phyloP scores from a whole-genome alignment of 2,329 filamentous ascomycete genomes.

The Diaporthe sp. region DNA sequence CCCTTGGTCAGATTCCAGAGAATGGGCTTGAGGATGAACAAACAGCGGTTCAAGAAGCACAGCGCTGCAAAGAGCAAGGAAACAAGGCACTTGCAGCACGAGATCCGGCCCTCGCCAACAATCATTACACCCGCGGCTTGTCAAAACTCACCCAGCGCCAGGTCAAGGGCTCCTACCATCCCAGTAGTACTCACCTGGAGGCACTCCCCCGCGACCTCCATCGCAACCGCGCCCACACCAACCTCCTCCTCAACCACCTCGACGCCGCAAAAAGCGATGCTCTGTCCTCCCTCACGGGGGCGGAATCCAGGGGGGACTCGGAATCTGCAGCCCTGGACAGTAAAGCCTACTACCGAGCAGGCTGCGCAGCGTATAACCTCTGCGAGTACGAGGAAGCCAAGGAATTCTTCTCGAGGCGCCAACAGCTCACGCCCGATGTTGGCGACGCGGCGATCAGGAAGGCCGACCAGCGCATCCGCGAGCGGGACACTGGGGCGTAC shows the following conservation, averaged over 20 bases:
- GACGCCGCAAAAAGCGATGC: not conserved
- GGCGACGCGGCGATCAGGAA: not conserved
- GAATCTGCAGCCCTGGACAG: not conserved
- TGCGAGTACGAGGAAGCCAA: not conserved
- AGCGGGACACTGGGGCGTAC: not conserved
- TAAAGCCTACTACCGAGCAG: slow-evolving; percentile 9
- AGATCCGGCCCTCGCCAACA: not conserved
- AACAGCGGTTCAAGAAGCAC: not conserved
- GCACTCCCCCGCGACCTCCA: not conserved
- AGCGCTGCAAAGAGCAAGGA: not conserved
- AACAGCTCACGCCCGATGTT: not conserved
- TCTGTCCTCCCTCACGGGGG: not conserved
- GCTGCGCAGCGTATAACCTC: not conserved
- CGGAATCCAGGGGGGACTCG: too few relatives aligned
- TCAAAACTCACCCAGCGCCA: not conserved
- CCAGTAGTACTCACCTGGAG: too few relatives aligned
- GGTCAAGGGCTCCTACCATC: too few relatives aligned
- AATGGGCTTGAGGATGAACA: not conserved
- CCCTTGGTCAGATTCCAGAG: not conserved
- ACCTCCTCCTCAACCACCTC: not conserved
- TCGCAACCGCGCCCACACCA: slow-evolving; percentile 8
- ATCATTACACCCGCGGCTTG: not conserved
- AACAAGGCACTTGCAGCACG: not conserved
- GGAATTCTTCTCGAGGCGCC: not conserved
- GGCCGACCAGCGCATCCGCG: not conserved